phyloP scores from a whole-genome alignment of 768 basidiomycete species.

The Kwoniella bestiolae region DNA sequence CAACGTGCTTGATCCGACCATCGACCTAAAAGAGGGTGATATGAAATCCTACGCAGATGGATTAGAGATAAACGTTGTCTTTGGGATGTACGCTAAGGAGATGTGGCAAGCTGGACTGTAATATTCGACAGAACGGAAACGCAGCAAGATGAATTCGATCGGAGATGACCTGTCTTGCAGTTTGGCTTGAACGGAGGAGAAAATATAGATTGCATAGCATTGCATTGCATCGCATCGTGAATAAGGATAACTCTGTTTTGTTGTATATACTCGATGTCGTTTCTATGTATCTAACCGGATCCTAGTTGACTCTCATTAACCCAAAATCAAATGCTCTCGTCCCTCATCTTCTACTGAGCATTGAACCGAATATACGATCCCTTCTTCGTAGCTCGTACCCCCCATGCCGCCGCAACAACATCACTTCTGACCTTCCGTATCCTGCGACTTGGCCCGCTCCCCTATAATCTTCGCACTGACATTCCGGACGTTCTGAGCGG shows the following conservation, averaged over 20 bases:
- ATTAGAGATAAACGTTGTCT: conserved; percentile 44
- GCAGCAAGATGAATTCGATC: too few species aligned
- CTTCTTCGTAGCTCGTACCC: too few species aligned
- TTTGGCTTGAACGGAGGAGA: too few species aligned
- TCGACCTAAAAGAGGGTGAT: conserved; percentile 25
- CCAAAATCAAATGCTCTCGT: too few species aligned
- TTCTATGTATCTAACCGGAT: neutral
- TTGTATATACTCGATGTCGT: neutral
- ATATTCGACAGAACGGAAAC: neutral
- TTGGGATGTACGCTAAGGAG: conserved; percentile 49
- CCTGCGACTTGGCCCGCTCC: conserved; percentile 16
- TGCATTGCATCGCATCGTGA: neutral
- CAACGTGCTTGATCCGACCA: conserved; percentile 43
- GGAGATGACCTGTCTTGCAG: too few species aligned
- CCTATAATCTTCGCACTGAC: conserved; percentile 52
- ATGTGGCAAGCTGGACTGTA: conserved; percentile 38
- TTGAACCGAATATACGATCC: too few species aligned
- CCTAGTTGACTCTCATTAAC: too few species aligned
- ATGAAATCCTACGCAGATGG: conserved; percentile 48
- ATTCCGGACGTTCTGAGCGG: conserved; percentile 56
- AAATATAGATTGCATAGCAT: neutral
- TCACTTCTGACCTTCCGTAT: neutral
- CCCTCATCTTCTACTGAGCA: too few species aligned
- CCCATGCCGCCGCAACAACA: too few species aligned
- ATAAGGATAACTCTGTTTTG: neutral